Evolutionary conservation across 176 grass and related monocot species (phyloP), one percentile per base, ranked within the genome.

Genomic region (Areca catechu): DNA sequence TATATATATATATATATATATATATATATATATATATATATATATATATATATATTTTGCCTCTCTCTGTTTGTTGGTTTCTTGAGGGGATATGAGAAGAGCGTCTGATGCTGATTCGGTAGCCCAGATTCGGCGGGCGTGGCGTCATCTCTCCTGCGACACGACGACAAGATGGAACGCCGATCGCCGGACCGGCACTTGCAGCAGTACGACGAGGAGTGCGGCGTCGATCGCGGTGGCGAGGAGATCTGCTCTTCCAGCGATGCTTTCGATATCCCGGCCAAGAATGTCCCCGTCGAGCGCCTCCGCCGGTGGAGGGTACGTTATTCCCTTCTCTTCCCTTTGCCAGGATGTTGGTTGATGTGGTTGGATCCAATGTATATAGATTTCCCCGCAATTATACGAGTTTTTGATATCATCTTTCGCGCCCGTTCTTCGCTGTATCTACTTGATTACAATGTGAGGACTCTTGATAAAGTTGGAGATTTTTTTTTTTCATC

Each of bases 271-370:
- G 86, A 81, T 16, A 90, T 90, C 52, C 86, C 81, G 0, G 74
- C 83, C 15, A 90, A 90, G 81, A 90, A 90, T 59, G 82, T 78
- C 3, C 70, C 86, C 12, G 67, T 75, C 63, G 81, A 76, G n/a
- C 68, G 82, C 34, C 14, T 90, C 56, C 81, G 76, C 15, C 81
- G 86, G 53, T 90, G 86, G 86, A 81, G 86, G 78, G 86, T 90
- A 90, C 23, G 74, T 10, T 16, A 68, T 48, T 29, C 49, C 14
- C 16, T 47, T 51, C n/a, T 23, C 22, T 43, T 0, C 22, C 7
- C 5, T 14, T 22, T 19, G 64, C 34, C 34, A 10, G 14, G 10
- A 43, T 12, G 19, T 65, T 15, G 4, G 19, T 17, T 27, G 53
- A 16, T 69, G 48, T 17, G 15, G 25, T 30, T 18, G 24, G 4